These are phyloP conservation scores for Cladophialophora psammophila DNA, from an alignment of 2,329 filamentous ascomycete genomes.

Conservation along the genomic window DNA sequence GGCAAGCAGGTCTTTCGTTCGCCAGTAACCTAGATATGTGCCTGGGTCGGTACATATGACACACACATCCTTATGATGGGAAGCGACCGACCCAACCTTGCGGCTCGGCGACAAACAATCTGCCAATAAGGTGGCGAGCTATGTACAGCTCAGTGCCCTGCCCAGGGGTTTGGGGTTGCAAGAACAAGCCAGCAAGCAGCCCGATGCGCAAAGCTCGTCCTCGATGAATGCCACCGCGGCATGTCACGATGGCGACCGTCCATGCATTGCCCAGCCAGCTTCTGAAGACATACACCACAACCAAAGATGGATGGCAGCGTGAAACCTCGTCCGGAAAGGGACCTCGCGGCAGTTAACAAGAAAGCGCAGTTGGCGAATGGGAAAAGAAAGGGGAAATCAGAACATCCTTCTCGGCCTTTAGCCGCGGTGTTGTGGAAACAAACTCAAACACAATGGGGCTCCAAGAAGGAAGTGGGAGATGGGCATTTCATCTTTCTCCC, in stretches of 20 bases:
- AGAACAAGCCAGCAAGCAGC: background rate
- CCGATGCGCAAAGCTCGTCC: background rate
- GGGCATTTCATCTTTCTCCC: background rate
- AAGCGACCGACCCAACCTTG: background rate
- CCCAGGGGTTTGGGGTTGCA: too few relatives aligned
- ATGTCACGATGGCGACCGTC: background rate
- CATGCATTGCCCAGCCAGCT: too few relatives aligned
- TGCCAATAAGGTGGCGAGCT: background rate
- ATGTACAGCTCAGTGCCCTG: background rate
- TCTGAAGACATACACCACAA: background rate
- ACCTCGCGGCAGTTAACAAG: background rate
- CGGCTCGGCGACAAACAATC: background rate
- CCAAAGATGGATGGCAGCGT: background rate
- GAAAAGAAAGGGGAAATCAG: background rate
- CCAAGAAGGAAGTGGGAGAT: background rate
- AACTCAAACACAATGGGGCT: background rate
- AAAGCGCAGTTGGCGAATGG: background rate
- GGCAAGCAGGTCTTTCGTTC: too few relatives aligned
- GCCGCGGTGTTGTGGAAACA: slow-evolving; percentile 3
- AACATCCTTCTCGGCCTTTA: background rate
- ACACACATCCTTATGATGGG: background rate
- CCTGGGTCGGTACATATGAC: too few relatives aligned
- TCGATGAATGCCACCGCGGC: background rate
- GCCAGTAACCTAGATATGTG: background rate
- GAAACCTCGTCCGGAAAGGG: background rate